phyloP scores from a whole-genome alignment of 176 grass and related monocot genomes.

The Phyllostachys edulis region DNA sequence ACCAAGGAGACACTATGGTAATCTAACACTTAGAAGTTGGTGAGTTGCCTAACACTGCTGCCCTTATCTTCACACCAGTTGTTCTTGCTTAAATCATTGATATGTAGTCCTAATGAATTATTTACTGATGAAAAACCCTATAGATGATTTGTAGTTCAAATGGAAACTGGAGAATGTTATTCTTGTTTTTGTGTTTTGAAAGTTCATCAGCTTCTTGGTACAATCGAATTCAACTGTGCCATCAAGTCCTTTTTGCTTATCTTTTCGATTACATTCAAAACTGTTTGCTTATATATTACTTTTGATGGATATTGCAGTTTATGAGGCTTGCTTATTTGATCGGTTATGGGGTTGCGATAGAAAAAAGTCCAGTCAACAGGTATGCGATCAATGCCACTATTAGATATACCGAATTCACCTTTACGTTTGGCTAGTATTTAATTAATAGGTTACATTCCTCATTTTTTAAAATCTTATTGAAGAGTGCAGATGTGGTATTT shows the following conservation, averaged over 20 bases:
- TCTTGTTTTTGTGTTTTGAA: neutral
- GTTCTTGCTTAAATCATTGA: neutral
- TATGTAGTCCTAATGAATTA: neutral
- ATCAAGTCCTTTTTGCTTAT: constrained; percentile 26
- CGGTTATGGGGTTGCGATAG: constrained; percentile 92
- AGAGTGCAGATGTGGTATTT: neutral
- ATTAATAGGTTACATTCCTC: neutral
- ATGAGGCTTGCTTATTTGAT: constrained; percentile 99
- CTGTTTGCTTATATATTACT: constrained; percentile 21
- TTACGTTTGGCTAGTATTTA: neutral
- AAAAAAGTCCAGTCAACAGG: constrained; percentile 95
- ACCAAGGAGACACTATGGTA: too few species aligned
- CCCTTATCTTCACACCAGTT: neutral
- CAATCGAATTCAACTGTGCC: neutral
- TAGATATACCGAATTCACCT: constrained; percentile 13
- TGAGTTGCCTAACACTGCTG: neutral
- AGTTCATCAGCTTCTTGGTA: constrained; percentile 30
- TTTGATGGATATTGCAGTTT: constrained; percentile 61
- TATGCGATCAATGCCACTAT: constrained; percentile 41
- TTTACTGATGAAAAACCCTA: neutral
- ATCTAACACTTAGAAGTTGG: neutral
- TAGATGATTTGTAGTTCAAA: neutral
- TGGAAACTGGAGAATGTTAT: neutral
- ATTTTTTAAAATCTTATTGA: constrained; percentile 10
- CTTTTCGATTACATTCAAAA: constrained; percentile 20